Evolutionary conservation across 306 rosid genomes (phyloP), one percentile per base, ranked within the genome.

Genomic region (Trifolium fragiferum): DNA sequence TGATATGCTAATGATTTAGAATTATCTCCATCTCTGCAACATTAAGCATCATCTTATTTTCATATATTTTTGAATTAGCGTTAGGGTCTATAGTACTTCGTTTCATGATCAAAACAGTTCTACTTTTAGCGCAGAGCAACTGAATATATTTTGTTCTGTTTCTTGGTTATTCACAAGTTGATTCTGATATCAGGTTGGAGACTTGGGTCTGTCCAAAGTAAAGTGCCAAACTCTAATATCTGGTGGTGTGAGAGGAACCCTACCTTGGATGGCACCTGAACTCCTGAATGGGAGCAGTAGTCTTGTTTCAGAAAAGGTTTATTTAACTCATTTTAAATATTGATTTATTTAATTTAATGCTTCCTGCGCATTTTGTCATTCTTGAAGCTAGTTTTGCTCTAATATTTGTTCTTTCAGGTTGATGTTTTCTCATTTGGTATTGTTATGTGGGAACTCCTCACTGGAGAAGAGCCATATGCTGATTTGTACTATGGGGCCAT

Each of bases 241-340:
- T 4, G 98, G 96, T 32, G 97, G 98, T 68, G 98, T 93, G 70
- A 87, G 98, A 64, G 96, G 97, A 83, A 91, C 97, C 60, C 90
- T 93, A 66, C 98, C 97, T 23, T 89, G 98, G 98, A 93, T 93
- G 97, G 98, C 98, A 47, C 96, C 98, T 20, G 98, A 93, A 82
- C 94, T 93, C 43, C 81, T 93, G 89, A 93, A 89, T 57, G 98
- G 98, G 63, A 91, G 96, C 58, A 91, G 93, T 82, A 91, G 89
- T 86, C 93, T 89, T 74, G 98, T 93, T 35, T 93, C 97, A 23
- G 97, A 91, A 83, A 93, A 93, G 97, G 97, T 93, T 27, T 61
- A 38, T 74, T 49, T 7, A 43, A 67, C 33, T 25, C 43, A 35
- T 21, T 46, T 33, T 27, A 33, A 79, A 46, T 21, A 13, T 18